Percentiles rank a stretch among this genome's conserved stretches.
Conservation (phyloP, 495 filamentous ascomycete genomes). For the Copromyces sp. region DNA sequence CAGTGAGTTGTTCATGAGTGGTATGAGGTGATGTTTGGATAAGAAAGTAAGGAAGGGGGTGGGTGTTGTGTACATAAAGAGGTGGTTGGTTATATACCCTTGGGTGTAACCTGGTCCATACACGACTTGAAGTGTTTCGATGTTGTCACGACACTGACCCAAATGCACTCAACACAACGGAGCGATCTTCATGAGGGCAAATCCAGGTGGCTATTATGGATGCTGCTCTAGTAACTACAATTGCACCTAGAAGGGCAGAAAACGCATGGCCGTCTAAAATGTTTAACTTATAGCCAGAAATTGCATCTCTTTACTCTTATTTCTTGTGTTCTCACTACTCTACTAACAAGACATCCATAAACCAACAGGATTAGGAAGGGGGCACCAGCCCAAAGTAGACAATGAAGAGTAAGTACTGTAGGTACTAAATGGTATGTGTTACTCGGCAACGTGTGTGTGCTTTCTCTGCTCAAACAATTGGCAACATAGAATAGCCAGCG, state of each 20-base stretch:
- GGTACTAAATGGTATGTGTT: background rate
- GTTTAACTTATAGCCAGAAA: background rate
- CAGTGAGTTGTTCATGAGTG: conserved; percentile 8
- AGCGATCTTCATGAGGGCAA: background rate
- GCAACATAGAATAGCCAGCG: background rate
- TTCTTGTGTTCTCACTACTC: background rate
- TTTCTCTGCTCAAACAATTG: background rate
- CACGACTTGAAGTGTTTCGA: too few species aligned
- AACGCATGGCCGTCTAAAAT: too few species aligned
- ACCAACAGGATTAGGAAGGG: background rate
- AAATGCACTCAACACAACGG: too few species aligned
- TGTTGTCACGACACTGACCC: too few species aligned
- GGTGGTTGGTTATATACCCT: background rate
- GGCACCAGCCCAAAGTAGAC: background rate
- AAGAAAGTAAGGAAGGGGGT: background rate
- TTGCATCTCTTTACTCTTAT: background rate
- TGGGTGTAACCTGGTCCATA: background rate
- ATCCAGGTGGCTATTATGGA: background rate
- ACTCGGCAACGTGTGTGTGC: background rate
- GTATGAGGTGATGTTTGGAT: background rate
- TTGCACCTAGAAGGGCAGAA: background rate
- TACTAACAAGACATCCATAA: background rate
- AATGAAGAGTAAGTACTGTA: background rate
- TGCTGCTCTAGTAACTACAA: background rate
- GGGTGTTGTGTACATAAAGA: background rate